Percentiles rank a stretch among this genome's conserved stretches.
Evolutionary conservation across 495 filamentous ascomycete genomes (phyloP).

Genomic region (Corynascus novoguineensis): DNA sequence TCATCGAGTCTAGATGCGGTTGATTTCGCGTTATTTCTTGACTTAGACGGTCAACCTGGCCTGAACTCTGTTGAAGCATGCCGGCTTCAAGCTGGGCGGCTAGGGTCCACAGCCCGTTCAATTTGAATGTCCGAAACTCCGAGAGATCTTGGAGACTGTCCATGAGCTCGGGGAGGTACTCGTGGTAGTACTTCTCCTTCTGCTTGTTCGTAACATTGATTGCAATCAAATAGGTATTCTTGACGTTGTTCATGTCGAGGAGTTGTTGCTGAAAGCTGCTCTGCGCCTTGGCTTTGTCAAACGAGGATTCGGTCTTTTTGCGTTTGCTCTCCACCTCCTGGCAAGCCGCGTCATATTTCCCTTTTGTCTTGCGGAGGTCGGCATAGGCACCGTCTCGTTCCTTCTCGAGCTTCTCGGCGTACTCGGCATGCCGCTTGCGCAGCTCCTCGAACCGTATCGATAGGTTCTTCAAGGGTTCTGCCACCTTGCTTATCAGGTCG

Average conservation of each 20-base stretch:
- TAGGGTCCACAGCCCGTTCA: constrained; percentile 80
- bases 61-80: constrained; percentile 63
- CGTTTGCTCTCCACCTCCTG: constrained; percentile 90
- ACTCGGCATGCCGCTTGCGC: constrained; percentile 84
- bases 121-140: constrained; percentile 72
- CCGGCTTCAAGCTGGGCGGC: constrained; percentile 71
- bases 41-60: constrained; percentile 63
- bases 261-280: constrained; percentile 84
- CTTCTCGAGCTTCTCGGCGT: constrained; percentile 79
- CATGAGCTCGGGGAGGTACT: constrained; percentile 90
- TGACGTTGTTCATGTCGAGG: constrained; percentile 90
- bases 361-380: constrained; percentile 86
- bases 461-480: constrained; percentile 73
- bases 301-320: constrained; percentile 87
- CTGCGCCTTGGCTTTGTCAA: constrained; percentile 86
- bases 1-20: constrained; percentile 85
- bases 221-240: constrained; percentile 93
- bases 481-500: constrained; percentile 70
- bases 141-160: constrained; percentile 88
- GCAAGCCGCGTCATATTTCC: constrained; percentile 85
- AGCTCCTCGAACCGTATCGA: constrained; percentile 79
- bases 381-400: constrained; percentile 78
- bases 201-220: constrained; percentile 96
- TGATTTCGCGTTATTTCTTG: constrained; percentile 84
- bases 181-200: constrained; percentile 93